A percentile compares a stretch with the other conserved stretches of the same genome.
phyloP scores from a whole-genome alignment of 2,329 filamentous ascomycete species.

The Nothomitra cinnamomea region DNA sequence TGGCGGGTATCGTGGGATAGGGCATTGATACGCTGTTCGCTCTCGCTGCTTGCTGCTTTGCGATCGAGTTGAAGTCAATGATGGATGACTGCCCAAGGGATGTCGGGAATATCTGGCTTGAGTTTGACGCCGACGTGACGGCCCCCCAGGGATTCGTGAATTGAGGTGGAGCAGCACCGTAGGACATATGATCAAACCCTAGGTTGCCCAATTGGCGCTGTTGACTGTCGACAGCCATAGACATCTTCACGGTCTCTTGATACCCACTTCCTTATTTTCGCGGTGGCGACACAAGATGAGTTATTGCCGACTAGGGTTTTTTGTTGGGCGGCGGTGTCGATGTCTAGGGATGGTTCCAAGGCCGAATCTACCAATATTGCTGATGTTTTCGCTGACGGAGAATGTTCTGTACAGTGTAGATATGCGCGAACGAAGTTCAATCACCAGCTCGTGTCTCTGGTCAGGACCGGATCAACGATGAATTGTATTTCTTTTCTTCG shows the following conservation, averaged over 20 bases:
- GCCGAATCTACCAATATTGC: too few species aligned
- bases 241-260: slow-evolving; percentile 37
- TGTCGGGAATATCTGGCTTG: slow-evolving; percentile 45
- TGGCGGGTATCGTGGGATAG: slow-evolving; percentile 55
- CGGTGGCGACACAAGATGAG: too few species aligned
- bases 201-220: slow-evolving; percentile 63
- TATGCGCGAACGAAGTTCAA: too few species aligned
- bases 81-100: slow-evolving; percentile 38
- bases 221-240: slow-evolving; percentile 85
- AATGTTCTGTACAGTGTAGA: too few species aligned
- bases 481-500: background rate
- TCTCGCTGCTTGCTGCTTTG: slow-evolving; percentile 39
- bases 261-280: too few species aligned
- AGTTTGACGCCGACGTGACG: slow-evolving; percentile 33
- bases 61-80: slow-evolving; percentile 38
- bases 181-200: slow-evolving; percentile 68
- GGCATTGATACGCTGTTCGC: slow-evolving; percentile 50
- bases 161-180: slow-evolving; percentile 41
- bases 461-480: background rate
- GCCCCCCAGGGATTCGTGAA: slow-evolving; percentile 82
- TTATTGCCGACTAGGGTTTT: too few species aligned
- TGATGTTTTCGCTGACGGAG: too few species aligned
- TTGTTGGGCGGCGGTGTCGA: too few species aligned
- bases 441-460: background rate
- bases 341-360: too few species aligned